phyloP scores from a whole-genome alignment of 1,139 yeast genomes.

The Ogataea hybrid region DNA sequence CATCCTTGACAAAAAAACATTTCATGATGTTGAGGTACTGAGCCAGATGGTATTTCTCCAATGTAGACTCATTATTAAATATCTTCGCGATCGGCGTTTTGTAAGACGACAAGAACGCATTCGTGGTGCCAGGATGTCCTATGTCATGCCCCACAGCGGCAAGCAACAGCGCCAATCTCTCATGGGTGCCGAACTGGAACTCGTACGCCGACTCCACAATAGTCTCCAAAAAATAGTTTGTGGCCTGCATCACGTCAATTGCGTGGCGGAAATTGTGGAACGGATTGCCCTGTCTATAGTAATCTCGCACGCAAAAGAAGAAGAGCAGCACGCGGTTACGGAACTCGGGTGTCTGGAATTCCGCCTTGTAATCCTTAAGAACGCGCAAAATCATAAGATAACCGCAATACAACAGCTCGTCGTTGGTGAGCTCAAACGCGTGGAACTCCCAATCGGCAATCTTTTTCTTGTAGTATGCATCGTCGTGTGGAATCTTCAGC shows the following conservation, averaged over 20 bases:
- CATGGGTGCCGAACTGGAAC: slow-evolving; percentile 21
- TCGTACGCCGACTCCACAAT: slow-evolving; percentile 15
- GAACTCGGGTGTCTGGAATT: slow-evolving; percentile 19
- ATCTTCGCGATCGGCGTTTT: slow-evolving; percentile 64
- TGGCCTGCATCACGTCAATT: slow-evolving; percentile 91
- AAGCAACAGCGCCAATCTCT: slow-evolving; percentile 49
- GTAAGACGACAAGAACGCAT: slow-evolving; percentile 61
- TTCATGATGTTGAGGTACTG: slow-evolving; percentile 54
- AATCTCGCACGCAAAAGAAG: slow-evolving; percentile 63
- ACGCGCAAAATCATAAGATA: slow-evolving; percentile 47
- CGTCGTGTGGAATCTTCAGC: slow-evolving; percentile 24
- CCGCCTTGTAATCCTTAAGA: slow-evolving; percentile 20
- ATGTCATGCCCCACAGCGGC: slow-evolving; percentile 95
- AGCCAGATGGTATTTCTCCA: slow-evolving; percentile 84
- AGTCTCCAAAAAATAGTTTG: slow-evolving; percentile 59
- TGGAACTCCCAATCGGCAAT: slow-evolving; percentile 53
- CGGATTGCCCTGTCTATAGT: slow-evolving; percentile 80
- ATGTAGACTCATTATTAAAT: slow-evolving; percentile 65
- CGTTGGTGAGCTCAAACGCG: slow-evolving; percentile 63
- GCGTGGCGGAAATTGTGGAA: slow-evolving; percentile 97
- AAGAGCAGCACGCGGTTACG: slow-evolving; percentile 53
- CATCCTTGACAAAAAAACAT: slow-evolving; percentile 15
- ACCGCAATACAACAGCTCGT: slow-evolving; percentile 66
- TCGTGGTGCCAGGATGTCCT: slow-evolving; percentile 95
- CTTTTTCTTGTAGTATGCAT: slow-evolving; percentile 29